Percentiles rank a stretch among this genome's conserved stretches.
phyloP scores from a whole-genome alignment of 1,139 yeast genomes.

The Candida freyschussii region DNA sequence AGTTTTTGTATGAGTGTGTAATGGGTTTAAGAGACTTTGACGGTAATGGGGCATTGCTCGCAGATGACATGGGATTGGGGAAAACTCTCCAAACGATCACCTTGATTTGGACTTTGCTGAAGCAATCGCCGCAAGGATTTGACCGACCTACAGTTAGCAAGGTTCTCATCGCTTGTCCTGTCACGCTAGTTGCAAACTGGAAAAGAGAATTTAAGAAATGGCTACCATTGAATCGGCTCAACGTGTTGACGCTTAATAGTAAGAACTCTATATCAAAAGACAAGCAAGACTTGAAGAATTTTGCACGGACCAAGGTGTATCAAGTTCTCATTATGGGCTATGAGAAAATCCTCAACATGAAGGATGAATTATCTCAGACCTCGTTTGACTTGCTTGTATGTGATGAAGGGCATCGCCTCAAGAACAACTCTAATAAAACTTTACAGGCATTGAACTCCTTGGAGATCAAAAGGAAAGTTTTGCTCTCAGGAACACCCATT shows the following conservation, averaged over 20 bases:
- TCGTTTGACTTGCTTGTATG: conserved; percentile 75
- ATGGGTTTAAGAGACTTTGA: conserved; percentile 58
- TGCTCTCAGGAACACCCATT: conserved; percentile 90
- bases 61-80: conserved; percentile 98
- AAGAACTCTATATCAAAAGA: conserved; percentile 47
- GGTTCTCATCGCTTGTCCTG: conserved; percentile 85
- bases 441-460: conserved; percentile 56
- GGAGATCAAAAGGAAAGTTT: conserved; percentile 50
- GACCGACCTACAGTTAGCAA: conserved; percentile 42
- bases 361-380: conserved; percentile 46
- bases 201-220: conserved; percentile 82
- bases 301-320: conserved; percentile 66
- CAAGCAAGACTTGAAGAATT: conserved; percentile 52
- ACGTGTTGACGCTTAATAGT: conserved; percentile 47
- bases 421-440: conserved; percentile 65
- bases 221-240: conserved; percentile 58
- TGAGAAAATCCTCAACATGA: conserved; percentile 64
- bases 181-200: conserved; percentile 87
- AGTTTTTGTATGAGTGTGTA: conserved; percentile 75
- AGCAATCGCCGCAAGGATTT: conserved; percentile 56
- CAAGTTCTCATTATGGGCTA: conserved; percentile 85
- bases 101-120: conserved; percentile 75
- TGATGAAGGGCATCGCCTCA: conserved; percentile 92
- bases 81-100: conserved; percentile 86
- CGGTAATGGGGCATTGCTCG: conserved; percentile 70